phyloP scores from a whole-genome alignment of 2,329 filamentous ascomycete species.

The Akanthomyces uredinophilus region DNA sequence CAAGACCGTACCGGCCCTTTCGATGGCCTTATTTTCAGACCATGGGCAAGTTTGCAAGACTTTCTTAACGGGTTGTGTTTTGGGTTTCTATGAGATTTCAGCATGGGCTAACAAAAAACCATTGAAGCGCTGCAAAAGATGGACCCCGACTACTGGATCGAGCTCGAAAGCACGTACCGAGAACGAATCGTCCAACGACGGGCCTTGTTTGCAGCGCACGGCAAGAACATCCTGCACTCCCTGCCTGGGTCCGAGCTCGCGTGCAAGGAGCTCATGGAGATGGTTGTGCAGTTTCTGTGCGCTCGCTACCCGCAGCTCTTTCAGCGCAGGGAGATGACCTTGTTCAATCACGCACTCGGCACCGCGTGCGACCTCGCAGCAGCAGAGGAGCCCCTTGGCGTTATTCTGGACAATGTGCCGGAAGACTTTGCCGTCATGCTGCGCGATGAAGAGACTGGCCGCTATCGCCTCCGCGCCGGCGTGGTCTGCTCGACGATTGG shows the following conservation, averaged over 20 bases:
- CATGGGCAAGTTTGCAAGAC: conserved; percentile 61
- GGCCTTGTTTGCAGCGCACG: too few relatives aligned
- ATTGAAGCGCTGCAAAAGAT: conserved; percentile 66
- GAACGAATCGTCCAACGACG: conserved; percentile 49
- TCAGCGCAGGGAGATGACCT: conserved; percentile 49
- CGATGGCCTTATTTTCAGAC: conserved; percentile 85
- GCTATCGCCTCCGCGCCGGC: conserved; percentile 70
- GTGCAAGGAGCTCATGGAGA: conserved; percentile 84
- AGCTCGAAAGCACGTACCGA: conserved; percentile 70
- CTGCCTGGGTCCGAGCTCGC: conserved; percentile 73
- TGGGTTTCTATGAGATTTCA: too few relatives aligned
- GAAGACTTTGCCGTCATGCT: too few relatives aligned
- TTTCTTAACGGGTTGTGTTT: too few relatives aligned
- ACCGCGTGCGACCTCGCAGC: too few relatives aligned
- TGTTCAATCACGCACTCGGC: conserved; percentile 35
- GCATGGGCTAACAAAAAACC: too few relatives aligned
- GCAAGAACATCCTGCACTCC: conserved; percentile 56
- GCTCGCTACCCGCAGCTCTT: conserved; percentile 75
- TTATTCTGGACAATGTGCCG: too few relatives aligned
- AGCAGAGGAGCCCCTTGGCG: too few relatives aligned
- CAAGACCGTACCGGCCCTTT: conserved; percentile 75
- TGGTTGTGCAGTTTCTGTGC: conserved; percentile 74
- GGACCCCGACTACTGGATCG: conserved; percentile 84
- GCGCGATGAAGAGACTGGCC: conserved; percentile 59
- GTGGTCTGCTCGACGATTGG: conserved; percentile 74